phyloP scores from a whole-genome alignment of 2,329 filamentous ascomycete genomes.

The Fusarium xylarioides region DNA sequence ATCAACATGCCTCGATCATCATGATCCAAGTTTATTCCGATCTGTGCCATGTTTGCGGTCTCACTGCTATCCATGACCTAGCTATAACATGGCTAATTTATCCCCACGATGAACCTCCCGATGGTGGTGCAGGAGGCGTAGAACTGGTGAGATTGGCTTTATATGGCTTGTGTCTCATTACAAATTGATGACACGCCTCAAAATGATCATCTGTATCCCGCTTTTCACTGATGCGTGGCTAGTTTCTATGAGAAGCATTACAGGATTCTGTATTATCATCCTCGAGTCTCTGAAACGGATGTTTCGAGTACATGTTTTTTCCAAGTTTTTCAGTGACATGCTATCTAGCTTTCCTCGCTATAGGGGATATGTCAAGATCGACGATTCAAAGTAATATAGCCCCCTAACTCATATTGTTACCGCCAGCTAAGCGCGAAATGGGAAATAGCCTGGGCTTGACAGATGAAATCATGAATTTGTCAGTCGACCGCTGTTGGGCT shows the following conservation, averaged over 20 bases:
- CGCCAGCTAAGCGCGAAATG: constrained; percentile 31
- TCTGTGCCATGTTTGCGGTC: constrained; percentile 12
- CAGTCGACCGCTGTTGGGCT: constrained; percentile 24
- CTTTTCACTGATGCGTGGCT: neutral
- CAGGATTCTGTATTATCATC: neutral
- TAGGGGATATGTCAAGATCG: constrained; percentile 6
- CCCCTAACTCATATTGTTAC: constrained; percentile 26
- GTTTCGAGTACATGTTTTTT: constrained; percentile 2
- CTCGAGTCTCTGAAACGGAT: neutral
- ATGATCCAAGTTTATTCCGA: neutral
- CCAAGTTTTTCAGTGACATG: neutral
- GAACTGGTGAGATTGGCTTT: neutral
- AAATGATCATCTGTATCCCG: neutral
- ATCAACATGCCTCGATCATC: constrained; percentile 6
- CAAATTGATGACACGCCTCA: neutral
- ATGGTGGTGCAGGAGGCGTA: constrained; percentile 25
- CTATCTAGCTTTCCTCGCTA: constrained; percentile 1
- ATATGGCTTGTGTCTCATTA: neutral
- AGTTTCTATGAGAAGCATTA: neutral
- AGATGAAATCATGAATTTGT: constrained; percentile 32
- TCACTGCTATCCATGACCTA: constrained; percentile 8
- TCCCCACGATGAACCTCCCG: constrained; percentile 12
- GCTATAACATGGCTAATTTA: neutral
- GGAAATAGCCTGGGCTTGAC: constrained; percentile 16
- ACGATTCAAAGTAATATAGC: constrained; percentile 22